Evolutionary conservation across 2,329 filamentous ascomycete genomes (phyloP).

Genomic region (Pseudocercospora musae): DNA sequence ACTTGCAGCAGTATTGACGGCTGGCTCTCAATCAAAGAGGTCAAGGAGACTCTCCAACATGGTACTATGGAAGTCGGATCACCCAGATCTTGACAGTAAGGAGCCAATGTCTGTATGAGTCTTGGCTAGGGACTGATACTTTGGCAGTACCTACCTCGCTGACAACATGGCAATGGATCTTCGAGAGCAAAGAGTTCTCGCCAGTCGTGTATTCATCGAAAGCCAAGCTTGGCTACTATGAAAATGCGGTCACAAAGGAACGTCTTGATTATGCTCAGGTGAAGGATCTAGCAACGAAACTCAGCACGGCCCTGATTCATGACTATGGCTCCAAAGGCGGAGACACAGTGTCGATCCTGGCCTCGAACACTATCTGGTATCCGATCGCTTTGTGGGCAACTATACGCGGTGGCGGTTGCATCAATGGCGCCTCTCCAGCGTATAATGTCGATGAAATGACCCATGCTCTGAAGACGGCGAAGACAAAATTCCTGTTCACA

Average conservation of each 20-base stretch:
- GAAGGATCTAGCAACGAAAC: slow-evolving; percentile 53
- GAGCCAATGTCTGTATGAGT: background rate
- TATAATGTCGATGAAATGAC: slow-evolving; percentile 66
- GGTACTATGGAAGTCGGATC: slow-evolving; percentile 36
- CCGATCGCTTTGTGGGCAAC: slow-evolving; percentile 60
- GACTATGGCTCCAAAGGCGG: slow-evolving; percentile 52
- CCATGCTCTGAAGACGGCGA: slow-evolving; percentile 57
- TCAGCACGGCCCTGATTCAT: slow-evolving; percentile 58
- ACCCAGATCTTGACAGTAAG: slow-evolving; percentile 43
- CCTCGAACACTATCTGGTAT: slow-evolving; percentile 64
- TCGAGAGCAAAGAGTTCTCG: slow-evolving; percentile 52
- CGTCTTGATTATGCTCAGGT: slow-evolving; percentile 55
- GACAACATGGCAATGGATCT: slow-evolving; percentile 60
- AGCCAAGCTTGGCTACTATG: slow-evolving; percentile 47
- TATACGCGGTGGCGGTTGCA: slow-evolving; percentile 51
- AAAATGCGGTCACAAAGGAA: slow-evolving; percentile 57
- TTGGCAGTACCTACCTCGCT: slow-evolving; percentile 50
- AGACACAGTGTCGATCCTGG: slow-evolving; percentile 58
- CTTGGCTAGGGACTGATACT: slow-evolving; percentile 3
- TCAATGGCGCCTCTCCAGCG: slow-evolving; percentile 60
- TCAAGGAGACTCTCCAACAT: background rate
- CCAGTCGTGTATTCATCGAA: slow-evolving; percentile 39
- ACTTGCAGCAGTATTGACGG: background rate
- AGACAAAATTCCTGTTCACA: slow-evolving; percentile 57
- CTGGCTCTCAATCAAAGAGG: background rate